Base-by-base conservation (phyloP, 2,329 filamentous ascomycete species). In the Ascochyta clinopodiicola region DNA sequence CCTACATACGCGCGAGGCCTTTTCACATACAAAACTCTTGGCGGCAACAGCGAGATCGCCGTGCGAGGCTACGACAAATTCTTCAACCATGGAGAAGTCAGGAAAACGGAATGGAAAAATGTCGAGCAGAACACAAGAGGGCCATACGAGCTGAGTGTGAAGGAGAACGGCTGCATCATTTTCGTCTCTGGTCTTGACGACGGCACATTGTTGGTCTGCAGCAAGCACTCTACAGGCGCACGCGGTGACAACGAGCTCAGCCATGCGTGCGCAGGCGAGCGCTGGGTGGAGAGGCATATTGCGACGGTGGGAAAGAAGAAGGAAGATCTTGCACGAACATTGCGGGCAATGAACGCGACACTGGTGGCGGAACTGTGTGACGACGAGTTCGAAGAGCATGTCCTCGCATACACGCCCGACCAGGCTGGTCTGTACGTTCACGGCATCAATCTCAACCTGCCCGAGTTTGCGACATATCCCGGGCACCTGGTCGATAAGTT, bases 151-250 rank as follows among this genome's bases (percentile, higher is more conserved):
- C 80, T 99, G 51, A 98, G 92, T 54, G 86, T 98, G 47, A 99
- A 99, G 79, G 95, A 99, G 77, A 99, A 99, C 69, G 95, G 95
- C n/a, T 99, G 95, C 76, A 99, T 99, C 76, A 97, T 99, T 65
- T 99, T 99, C 79, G 87, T 99, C 39, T 89, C 92, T 15, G 95
- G 93, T 13, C 81, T 99, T 21, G 91, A 96, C 68, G 93, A 97
- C 68, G 93, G 86, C 32, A 92, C 91, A 1, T 81, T 99, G 9
- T 81, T 99, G 7, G 93, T 99, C n/a, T 98, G 94, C 84, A 98
- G 94, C 82, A 99, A 99, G 73, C 95, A 99, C 75, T 98, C 95
- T 0, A 98, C 93, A 0, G 95, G 95, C 6, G 81, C 86, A 22
- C 85, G 94, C n/a, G 77, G 77, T 21, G 91, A 96, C 70, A 78